Conservation (phyloP, 768 basidiomycete species). For the Podaxis pistillaris region DNA sequence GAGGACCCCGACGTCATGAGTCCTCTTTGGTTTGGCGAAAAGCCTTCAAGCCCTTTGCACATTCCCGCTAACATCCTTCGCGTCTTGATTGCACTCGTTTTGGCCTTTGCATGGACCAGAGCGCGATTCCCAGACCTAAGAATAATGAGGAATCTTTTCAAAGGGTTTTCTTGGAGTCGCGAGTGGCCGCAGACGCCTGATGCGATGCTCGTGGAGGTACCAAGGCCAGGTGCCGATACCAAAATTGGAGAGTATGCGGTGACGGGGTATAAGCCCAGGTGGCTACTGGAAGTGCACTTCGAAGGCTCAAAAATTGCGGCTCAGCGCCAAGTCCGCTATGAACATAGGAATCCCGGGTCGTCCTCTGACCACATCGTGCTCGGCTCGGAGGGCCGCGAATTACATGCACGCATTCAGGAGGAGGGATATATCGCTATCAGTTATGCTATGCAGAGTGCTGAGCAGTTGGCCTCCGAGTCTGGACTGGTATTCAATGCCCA, state of each 20-base stretch:
- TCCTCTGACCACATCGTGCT: too few relatives aligned
- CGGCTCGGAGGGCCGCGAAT: neutral
- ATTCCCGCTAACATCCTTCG: neutral
- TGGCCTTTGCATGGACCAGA: neutral
- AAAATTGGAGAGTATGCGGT: conserved; percentile 3
- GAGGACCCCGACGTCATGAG: conserved; percentile 5
- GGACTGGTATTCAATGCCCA: neutral
- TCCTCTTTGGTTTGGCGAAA: conserved; percentile 1
- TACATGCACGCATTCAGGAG: neutral
- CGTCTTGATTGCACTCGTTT: neutral
- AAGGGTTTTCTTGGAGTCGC: neutral
- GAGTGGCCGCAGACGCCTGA: conserved; percentile 1
- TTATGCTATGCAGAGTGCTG: conserved; percentile 1
- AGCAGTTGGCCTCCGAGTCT: neutral
- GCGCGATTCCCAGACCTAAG: neutral
- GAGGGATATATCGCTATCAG: conserved; percentile 3
- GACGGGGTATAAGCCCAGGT: neutral
- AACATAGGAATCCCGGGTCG: neutral
- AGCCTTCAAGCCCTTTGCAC: neutral
- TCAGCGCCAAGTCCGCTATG: neutral
- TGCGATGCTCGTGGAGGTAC: neutral
- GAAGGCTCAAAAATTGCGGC: neutral
- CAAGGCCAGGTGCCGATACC: neutral
- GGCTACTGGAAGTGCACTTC: conserved; percentile 10
- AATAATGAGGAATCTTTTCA: neutral